A percentile compares a stretch with the other conserved stretches of the same genome.
Evolutionary conservation across 192 early-diverging fungal genomes (phyloP).

Genomic region (Gaertneriomyces semiglobifer): DNA sequence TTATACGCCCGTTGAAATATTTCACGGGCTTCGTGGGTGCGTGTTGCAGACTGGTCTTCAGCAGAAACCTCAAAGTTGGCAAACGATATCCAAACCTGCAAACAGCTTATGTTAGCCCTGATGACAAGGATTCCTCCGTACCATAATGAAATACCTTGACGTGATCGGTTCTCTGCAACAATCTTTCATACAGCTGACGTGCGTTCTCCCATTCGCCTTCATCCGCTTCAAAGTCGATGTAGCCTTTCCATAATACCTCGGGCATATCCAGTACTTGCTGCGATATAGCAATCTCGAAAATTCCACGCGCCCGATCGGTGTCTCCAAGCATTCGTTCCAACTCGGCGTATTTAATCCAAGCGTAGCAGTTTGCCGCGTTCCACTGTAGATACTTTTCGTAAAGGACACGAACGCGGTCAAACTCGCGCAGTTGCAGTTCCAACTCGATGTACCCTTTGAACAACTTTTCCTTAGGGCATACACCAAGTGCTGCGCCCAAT

Average conservation of each 20-base stretch:
- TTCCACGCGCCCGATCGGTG: slow-evolving; percentile 72
- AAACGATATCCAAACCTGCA: slow-evolving; percentile 79
- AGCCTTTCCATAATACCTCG: slow-evolving; percentile 97
- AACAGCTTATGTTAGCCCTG: background rate
- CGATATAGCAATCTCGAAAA: slow-evolving; percentile 87
- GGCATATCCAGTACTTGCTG: slow-evolving; percentile 96
- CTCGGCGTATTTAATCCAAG: slow-evolving; percentile 97
- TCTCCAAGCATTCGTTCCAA: slow-evolving; percentile 85
- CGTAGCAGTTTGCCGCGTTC: slow-evolving; percentile 79
- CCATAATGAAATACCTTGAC: slow-evolving; percentile 75
- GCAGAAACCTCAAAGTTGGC: slow-evolving; percentile 85
- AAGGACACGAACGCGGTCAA: slow-evolving; percentile 84
- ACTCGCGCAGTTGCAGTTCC: slow-evolving; percentile 89
- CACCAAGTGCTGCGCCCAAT: slow-evolving; percentile 81
- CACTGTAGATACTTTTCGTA: slow-evolving; percentile 91
- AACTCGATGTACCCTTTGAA: slow-evolving; percentile 97
- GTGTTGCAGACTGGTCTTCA: slow-evolving; percentile 42
- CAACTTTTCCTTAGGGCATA: slow-evolving; percentile 85
- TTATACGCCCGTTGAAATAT: slow-evolving; percentile 76
- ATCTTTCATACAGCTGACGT: slow-evolving; percentile 74
- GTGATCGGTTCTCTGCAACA: slow-evolving; percentile 84
- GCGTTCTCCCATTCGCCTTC: slow-evolving; percentile 79
- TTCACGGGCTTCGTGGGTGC: slow-evolving; percentile 56
- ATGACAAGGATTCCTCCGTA: background rate
- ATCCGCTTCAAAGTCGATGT: slow-evolving; percentile 90